phyloP scores from a whole-genome alignment of 371 early-diverging fungal genomes.

The Furculomyces boomerangus region DNA sequence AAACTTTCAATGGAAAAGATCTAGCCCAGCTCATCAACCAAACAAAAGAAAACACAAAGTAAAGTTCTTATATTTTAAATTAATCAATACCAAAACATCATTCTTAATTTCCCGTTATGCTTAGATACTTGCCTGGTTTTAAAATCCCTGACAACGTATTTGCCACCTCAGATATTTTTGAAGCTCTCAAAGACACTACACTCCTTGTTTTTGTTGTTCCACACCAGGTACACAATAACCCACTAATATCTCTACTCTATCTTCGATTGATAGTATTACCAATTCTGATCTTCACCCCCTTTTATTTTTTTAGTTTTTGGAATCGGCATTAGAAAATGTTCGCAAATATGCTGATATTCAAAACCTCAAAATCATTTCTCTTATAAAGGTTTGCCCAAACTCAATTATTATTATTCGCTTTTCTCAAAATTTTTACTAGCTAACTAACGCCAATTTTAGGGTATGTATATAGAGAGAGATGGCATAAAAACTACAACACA shows the following conservation, averaged over 20 bases:
- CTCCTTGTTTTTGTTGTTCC: conserved; percentile 92
- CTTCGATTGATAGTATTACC: no score
- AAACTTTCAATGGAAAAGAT: conserved; percentile 64
- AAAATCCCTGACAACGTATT: conserved; percentile 71
- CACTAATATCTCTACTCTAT: no score
- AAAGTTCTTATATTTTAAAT: conserved; percentile 13
- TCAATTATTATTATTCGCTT: no score
- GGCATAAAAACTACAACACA: conserved; percentile 74
- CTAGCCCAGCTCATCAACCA: conserved; percentile 93
- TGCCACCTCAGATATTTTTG: conserved; percentile 66
- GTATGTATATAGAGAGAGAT: conserved; percentile 62
- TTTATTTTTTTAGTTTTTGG: no score
- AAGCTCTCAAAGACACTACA: conserved; percentile 63
- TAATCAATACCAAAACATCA: not conserved
- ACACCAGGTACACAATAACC: no score
- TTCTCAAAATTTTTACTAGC: no score
- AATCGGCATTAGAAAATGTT: not conserved
- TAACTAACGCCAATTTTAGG: no score
- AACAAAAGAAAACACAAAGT: conserved; percentile 87
- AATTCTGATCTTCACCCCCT: no score
- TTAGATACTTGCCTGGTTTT: conserved; percentile 78
- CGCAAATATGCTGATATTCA: conserved; percentile 8
- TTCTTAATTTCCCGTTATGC: not conserved
- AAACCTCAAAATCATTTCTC: conserved; percentile 71
- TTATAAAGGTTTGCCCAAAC: no score